Conservation (phyloP, 2,329 filamentous ascomycete genomes). For the Scleromitrula shiraiana region DNA sequence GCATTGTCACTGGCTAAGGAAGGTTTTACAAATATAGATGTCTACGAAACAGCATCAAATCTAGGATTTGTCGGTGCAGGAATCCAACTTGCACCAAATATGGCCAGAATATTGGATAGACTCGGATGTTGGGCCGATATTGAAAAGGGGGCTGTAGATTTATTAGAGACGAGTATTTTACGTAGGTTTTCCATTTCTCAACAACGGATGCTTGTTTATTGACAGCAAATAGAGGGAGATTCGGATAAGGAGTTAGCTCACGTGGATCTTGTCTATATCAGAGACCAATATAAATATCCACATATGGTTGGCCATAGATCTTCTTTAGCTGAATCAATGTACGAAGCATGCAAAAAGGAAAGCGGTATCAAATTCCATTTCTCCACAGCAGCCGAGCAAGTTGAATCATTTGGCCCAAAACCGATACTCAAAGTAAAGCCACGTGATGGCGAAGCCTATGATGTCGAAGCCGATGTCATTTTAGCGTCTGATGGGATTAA, state of each 20-base stretch:
- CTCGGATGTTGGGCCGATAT: constrained; percentile 68
- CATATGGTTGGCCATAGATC: constrained; percentile 72
- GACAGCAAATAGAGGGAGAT: constrained; percentile 46
- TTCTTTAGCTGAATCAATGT: constrained; percentile 61
- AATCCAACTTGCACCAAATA: constrained; percentile 77
- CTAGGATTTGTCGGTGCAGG: constrained; percentile 79
- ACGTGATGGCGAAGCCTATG: constrained; percentile 40
- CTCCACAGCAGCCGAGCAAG: constrained; percentile 43
- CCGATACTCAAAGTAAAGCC: constrained; percentile 53
- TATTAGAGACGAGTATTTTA: constrained; percentile 65
- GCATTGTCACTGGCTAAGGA: constrained; percentile 68
- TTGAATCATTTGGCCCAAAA: constrained; percentile 51
- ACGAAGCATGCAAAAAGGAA: constrained; percentile 59
- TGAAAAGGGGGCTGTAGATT: constrained; percentile 60
- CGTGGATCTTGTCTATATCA: constrained; percentile 61
- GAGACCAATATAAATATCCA: constrained; percentile 45
- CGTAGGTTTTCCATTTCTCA: constrained; percentile 34
- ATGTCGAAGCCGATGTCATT: constrained; percentile 45
- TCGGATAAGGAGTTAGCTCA: constrained; percentile 62
- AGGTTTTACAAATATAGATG: constrained; percentile 64
- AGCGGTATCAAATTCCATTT: constrained; percentile 62
- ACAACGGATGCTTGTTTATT: not conserved
- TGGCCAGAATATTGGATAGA: constrained; percentile 65
- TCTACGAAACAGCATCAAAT: constrained; percentile 65
- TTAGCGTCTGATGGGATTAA: constrained; percentile 51